Percentiles rank a stretch among this genome's conserved stretches.
Conservation (phyloP, 441 rosid genomes). For the Syzygium malaccense region DNA sequence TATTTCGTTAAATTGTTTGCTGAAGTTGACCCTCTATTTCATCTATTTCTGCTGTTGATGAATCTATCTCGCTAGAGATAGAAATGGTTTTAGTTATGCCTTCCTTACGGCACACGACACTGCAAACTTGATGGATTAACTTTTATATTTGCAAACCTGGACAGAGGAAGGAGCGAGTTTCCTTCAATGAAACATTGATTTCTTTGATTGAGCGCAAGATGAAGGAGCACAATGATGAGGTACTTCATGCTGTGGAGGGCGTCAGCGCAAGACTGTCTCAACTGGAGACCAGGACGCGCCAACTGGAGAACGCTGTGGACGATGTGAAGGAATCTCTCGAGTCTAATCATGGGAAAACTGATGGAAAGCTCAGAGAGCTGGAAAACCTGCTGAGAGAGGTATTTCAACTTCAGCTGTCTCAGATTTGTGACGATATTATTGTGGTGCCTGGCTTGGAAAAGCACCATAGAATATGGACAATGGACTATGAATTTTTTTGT, state of each 20-base stretch:
- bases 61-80: not conserved
- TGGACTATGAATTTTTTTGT: not conserved
- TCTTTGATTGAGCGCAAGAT: constrained; percentile 31
- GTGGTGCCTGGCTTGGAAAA: not conserved
- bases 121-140: not conserved
- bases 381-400: constrained; percentile 43
- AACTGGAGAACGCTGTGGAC: constrained; percentile 29
- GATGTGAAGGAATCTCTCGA: constrained; percentile 30
- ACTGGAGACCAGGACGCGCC: constrained; percentile 35
- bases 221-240: constrained; percentile 33
- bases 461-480: not conserved
- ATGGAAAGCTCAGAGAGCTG: constrained; percentile 36
- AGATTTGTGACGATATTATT: not conserved
- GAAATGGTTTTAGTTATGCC: not conserved
- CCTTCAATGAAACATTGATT: constrained; percentile 19
- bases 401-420: not conserved
- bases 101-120: not conserved
- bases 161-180: constrained; percentile 6
- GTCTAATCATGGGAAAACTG: constrained; percentile 32
- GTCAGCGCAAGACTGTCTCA: constrained; percentile 38
- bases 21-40: not conserved
- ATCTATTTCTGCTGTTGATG: not conserved
- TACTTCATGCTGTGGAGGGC: constrained; percentile 34
- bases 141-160: not conserved
- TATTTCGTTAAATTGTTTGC: not conserved